These are phyloP conservation scores for Colletotrichum sp. DNA, from an alignment of 2,329 filamentous ascomycete genomes.

Conservation along the genomic window DNA sequence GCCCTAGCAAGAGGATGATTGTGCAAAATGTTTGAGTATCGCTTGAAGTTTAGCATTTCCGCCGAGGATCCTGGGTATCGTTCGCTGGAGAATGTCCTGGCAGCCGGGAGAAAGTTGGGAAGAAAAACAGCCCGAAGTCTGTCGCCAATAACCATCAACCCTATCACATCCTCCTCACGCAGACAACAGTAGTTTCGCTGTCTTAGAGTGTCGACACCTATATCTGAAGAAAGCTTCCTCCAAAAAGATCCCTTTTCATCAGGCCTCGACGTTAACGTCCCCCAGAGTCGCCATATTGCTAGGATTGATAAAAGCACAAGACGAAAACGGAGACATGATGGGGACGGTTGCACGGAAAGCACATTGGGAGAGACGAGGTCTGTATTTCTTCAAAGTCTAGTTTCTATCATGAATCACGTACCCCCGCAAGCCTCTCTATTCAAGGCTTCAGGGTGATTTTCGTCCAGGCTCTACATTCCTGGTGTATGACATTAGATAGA, in stretches of 20 bases:
- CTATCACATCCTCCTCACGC: not conserved
- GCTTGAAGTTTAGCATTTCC: not conserved
- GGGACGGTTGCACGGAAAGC: not conserved
- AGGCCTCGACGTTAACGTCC: not conserved
- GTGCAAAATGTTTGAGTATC: not conserved
- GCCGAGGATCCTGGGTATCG: not conserved
- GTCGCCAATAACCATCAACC: not conserved
- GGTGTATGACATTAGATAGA: conserved; percentile 19
- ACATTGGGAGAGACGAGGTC: conserved; percentile 4
- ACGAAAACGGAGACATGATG: not conserved
- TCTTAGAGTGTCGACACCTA: not conserved
- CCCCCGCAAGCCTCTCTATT: not conserved
- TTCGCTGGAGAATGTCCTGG: not conserved
- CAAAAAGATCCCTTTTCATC: not conserved
- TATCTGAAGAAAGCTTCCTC: not conserved
- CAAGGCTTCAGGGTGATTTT: conserved; percentile 2
- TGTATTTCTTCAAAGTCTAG: conserved; percentile 19
- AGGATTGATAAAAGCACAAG: not conserved
- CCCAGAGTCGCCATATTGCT: not conserved
- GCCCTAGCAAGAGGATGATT: not conserved
- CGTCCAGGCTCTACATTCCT: not conserved
- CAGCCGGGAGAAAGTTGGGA: not conserved
- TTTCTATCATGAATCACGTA: conserved; percentile 19
- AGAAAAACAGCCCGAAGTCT: not conserved
- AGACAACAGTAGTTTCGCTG: not conserved